Evolutionary conservation across 1,284 basidiomycete species (phyloP), one percentile per base, ranked within the genome.

Genomic region (Austropuccinia psidii): DNA sequence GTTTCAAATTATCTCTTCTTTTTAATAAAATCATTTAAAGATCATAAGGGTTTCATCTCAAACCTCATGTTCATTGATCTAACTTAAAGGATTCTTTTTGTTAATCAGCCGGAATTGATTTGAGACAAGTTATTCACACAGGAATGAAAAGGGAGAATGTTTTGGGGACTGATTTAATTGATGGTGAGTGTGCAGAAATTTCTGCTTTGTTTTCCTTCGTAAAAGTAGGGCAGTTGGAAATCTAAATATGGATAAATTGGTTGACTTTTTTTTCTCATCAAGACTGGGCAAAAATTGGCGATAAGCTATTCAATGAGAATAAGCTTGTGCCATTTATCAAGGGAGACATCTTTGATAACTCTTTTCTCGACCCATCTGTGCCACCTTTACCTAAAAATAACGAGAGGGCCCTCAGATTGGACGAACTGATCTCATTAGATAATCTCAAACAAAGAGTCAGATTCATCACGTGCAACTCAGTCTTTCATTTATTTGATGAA

Each of bases 401-500:
- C 6, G 29, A 27, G 11, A 5, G 50, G 15, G 17, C 19, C 27
- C 29, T 47, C 31, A 37, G 50, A 24, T 60, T 70, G 8, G 24
- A 35, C 27, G 29, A 33, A 2, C 35, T 70, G 37, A 61, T 60
- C 33, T 35, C 27, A 31, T 47, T 70, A 4, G 61, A 49, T 33
- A 39, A 41, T 5, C 45, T 70, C 8, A 70, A 45, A 37, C 41
- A 49, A 27, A 31, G 33, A 31, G 68, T 70, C n/a, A 57, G 55
- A 27, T 58, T 52, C 17, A 70, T 70, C 57, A 61, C 43, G 24
- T 47, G 55, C 33, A 61, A 70, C 24, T 61, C 55, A 2, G 55
- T 70, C 8, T 70, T 70, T 52, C 68, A 70, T 35, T 37, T 70
- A 21, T 70, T 70, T 58, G 57, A 61, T 50, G 57, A 70, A 35